Evolutionary conservation across 306 rosid species (phyloP).

Genomic region (Nissolia schottii): DNA sequence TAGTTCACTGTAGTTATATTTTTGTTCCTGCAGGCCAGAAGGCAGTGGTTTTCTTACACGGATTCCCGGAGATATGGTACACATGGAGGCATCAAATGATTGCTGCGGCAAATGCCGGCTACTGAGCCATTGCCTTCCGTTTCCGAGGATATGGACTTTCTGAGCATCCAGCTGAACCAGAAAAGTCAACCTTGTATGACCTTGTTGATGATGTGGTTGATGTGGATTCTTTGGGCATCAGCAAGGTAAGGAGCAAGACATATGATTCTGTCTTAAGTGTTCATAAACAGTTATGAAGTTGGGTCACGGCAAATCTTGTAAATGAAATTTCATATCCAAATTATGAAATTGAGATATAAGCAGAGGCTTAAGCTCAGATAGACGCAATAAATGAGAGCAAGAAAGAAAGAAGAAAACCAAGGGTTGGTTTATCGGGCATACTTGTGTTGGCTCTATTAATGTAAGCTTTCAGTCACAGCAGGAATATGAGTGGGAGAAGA

Average conservation of each 20-base stretch:
- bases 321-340: background rate
- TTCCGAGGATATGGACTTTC: constrained; percentile 81
- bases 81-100: constrained; percentile 77
- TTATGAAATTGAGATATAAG: background rate
- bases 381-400: background rate
- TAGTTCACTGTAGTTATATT: background rate
- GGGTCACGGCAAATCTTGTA: too few relatives aligned
- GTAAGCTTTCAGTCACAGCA: background rate
- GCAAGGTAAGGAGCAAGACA: constrained; percentile 35
- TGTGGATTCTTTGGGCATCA: constrained; percentile 51
- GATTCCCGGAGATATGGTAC: constrained; percentile 83
- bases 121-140: constrained; percentile 61
- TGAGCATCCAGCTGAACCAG: constrained; percentile 52
- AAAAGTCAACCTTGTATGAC: constrained; percentile 43
- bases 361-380: background rate
- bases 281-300: too few relatives aligned
- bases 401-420: background rate
- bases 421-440: background rate
- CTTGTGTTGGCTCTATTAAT: background rate
- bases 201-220: constrained; percentile 42
- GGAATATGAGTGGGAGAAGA: background rate
- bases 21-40: constrained; percentile 38
- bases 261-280: too few relatives aligned
- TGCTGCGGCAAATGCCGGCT: constrained; percentile 55
- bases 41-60: constrained; percentile 68